Percentiles rank a stretch among this genome's conserved stretches.
phyloP scores from a whole-genome alignment of 208 protist genomes.

The Giardia duodenalis region DNA sequence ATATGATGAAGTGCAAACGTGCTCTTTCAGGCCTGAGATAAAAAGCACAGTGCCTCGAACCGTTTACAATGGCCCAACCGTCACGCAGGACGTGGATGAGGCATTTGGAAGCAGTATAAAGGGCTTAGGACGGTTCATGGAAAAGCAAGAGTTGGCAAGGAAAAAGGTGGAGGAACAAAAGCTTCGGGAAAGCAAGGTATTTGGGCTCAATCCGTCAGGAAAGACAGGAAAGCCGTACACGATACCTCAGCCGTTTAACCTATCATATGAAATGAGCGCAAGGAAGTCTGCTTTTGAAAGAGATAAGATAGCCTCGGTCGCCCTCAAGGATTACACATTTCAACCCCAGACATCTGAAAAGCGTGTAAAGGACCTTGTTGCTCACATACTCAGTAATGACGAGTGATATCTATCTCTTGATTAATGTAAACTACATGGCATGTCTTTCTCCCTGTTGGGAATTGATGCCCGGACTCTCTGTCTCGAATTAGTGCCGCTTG shows the following conservation, averaged over 20 bases:
- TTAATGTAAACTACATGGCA: not conserved
- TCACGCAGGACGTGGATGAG: not conserved
- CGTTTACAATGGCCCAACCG: not conserved
- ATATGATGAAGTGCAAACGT: not conserved
- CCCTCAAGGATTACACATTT: not conserved
- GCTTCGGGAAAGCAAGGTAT: not conserved
- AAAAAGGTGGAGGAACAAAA: not conserved
- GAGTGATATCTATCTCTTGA: not conserved
- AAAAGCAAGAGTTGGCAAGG: not conserved
- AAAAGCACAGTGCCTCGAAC: not conserved
- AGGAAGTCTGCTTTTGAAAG: not conserved
- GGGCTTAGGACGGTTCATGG: not conserved
- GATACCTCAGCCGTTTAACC: not conserved
- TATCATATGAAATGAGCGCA: not conserved
- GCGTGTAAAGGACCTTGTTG: not conserved
- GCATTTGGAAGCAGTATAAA: not conserved
- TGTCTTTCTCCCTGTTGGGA: no score
- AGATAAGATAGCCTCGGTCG: not conserved
- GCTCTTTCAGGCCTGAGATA: not conserved
- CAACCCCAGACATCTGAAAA: not conserved
- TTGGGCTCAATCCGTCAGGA: not conserved
- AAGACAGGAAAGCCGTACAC: not conserved
- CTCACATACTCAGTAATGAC: not conserved
- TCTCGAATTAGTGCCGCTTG: no score
- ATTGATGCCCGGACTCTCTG: no score